These are phyloP conservation scores for Russula compacta DNA, from an alignment of 768 basidiomycete species.

Conservation along the genomic window DNA sequence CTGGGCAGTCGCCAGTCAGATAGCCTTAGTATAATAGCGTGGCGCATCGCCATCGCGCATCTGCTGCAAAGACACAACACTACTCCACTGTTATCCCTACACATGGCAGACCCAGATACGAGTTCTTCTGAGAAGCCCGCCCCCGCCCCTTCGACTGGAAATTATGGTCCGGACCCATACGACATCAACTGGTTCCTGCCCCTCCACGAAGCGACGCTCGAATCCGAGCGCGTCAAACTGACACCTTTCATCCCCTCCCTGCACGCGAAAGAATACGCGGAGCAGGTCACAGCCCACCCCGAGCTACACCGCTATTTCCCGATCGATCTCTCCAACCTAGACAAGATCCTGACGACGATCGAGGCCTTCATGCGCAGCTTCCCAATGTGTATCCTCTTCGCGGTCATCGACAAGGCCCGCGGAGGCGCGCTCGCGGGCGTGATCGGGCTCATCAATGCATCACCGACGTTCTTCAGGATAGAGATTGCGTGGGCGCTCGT, in stretches of 20 bases:
- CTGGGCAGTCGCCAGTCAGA: too few species aligned
- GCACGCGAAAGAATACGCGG: conserved; percentile 28
- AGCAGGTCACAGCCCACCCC: conserved; percentile 21
- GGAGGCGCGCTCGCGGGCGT: conserved; percentile 31
- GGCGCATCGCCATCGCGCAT: too few species aligned
- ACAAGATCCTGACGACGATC: conserved; percentile 21
- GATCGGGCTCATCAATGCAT: conserved; percentile 27
- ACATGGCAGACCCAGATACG: too few species aligned
- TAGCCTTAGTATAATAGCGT: too few species aligned
- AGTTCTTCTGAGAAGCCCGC: too few species aligned
- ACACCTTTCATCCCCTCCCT: conserved; percentile 32
- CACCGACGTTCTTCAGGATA: conserved; percentile 3
- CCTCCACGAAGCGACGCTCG: conserved; percentile 26
- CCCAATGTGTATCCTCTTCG: conserved; percentile 26
- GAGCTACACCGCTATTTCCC: conserved; percentile 30
- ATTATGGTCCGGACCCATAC: conserved; percentile 26
- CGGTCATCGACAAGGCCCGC: conserved; percentile 34
- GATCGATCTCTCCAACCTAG: conserved; percentile 20
- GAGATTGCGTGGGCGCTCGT: conserved; percentile 13
- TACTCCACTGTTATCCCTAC: too few species aligned
- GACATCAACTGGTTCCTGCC: conserved; percentile 35
- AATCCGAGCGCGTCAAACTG: conserved; percentile 32
- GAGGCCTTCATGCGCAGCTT: conserved; percentile 20
- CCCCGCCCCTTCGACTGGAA: too few species aligned
- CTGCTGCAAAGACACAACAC: too few species aligned